Conservation (phyloP, 75 land plant genomes). For the Pinus tabuliformis region DNA sequence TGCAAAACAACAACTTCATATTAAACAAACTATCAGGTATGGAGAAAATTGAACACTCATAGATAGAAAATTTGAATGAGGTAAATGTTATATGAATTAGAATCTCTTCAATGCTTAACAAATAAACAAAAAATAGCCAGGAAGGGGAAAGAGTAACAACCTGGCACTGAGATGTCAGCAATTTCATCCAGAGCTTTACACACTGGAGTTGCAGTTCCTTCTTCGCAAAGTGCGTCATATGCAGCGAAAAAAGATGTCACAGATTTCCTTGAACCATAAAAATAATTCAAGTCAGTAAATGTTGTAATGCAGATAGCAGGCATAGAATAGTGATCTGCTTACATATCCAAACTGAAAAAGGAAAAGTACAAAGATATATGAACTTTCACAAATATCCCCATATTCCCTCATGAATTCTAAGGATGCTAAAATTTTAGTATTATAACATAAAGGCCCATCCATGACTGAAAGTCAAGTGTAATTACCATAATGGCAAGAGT, state of each 20-base stretch:
- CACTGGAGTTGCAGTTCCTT: slow-evolving; percentile 85
- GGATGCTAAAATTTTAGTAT: no score
- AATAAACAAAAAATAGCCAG: background rate
- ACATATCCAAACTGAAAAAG: background rate
- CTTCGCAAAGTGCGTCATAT: slow-evolving; percentile 94
- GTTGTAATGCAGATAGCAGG: background rate
- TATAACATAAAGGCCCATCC: no score
- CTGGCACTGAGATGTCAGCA: slow-evolving; percentile 89
- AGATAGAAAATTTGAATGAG: background rate
- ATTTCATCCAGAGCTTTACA: slow-evolving; percentile 80
- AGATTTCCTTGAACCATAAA: slow-evolving; percentile 60
- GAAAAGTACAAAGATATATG: no score
- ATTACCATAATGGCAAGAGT: no score
- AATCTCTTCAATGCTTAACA: background rate
- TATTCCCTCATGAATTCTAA: no score
- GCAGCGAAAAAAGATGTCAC: slow-evolving; percentile 90
- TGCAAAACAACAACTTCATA: background rate
- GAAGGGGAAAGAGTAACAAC: slow-evolving; percentile 20
- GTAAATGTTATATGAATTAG: background rate
- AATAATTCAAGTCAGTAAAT: slow-evolving; percentile 4
- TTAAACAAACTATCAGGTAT: background rate
- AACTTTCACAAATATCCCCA: no score
- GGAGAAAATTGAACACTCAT: background rate
- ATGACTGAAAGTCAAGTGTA: no score
- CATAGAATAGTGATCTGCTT: background rate